Conservation (phyloP, 73 alveolate genomes). For the Paramecium bursaria region DNA sequence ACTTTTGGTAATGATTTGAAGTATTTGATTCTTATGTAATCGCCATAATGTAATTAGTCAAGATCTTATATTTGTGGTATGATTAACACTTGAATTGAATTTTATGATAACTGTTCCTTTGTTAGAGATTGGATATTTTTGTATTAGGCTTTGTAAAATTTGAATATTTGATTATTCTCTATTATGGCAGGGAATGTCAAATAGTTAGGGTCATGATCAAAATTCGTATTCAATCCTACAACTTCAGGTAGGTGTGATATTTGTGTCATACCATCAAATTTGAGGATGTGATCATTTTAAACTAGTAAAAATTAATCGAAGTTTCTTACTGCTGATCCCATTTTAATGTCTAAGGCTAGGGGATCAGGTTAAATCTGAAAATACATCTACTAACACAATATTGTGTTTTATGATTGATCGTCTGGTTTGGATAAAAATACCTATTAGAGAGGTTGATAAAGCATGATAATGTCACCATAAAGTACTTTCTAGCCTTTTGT, state of each 20-base stretch:
- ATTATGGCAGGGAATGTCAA: constrained; percentile 33
- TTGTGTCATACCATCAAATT: constrained; percentile 25
- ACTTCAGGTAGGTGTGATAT: constrained; percentile 3
- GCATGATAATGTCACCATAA: constrained; percentile 57
- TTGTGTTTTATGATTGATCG: constrained; percentile 10
- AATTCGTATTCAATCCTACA: neutral
- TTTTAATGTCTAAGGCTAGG: constrained; percentile 38
- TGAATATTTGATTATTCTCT: constrained; percentile 21
- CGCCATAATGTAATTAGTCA: neutral
- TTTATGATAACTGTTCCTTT: neutral
- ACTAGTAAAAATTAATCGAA: constrained; percentile 41
- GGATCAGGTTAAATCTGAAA: constrained; percentile 50
- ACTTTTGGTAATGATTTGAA: constrained; percentile 17
- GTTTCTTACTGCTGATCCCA: constrained; percentile 26
- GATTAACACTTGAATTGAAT: constrained; percentile 17
- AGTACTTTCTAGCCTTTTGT: constrained; percentile 14
- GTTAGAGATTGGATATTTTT: neutral
- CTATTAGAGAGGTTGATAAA: constrained; percentile 1
- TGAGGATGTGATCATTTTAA: constrained; percentile 1
- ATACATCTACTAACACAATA: constrained; percentile 45
- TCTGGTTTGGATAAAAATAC: constrained; percentile 41
- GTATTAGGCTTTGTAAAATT: constrained; percentile 45
- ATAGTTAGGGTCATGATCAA: constrained; percentile 19
- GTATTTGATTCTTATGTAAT: constrained; percentile 4
- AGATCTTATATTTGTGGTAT: neutral